Conservation (phyloP, 371 early-diverging fungal species). For the Mucor velutinosus region DNA sequence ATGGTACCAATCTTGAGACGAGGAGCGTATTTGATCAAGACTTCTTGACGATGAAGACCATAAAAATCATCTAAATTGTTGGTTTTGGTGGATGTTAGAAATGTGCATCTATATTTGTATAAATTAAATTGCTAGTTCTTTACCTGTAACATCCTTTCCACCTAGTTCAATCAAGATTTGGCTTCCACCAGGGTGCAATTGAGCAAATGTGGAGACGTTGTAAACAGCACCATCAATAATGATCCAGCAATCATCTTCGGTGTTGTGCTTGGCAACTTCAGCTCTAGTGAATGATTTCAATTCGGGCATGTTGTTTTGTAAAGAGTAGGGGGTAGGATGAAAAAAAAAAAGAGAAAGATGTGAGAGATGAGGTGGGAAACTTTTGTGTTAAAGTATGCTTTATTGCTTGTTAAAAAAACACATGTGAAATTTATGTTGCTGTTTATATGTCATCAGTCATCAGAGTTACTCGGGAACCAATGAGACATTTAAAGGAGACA, state of each 20-base stretch:
- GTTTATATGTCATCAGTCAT: conserved; percentile 11
- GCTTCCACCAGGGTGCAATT: conserved; percentile 91
- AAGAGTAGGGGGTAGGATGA: conserved; percentile 4
- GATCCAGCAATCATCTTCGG: conserved; percentile 87
- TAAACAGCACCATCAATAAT: conserved; percentile 85
- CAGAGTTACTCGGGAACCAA: neutral
- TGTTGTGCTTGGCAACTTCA: conserved; percentile 82
- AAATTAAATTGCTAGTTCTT: neutral
- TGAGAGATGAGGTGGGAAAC: neutral
- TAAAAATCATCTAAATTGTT: conserved; percentile 38
- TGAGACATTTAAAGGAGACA: neutral
- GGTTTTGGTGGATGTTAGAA: neutral
- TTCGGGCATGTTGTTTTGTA: conserved; percentile 33
- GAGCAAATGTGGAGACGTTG: conserved; percentile 85
- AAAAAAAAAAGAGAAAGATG: neutral
- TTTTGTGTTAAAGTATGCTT: neutral
- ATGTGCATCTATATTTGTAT: conserved; percentile 2
- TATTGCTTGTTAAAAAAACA: neutral
- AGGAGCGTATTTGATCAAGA: conserved; percentile 56
- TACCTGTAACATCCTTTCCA: conserved; percentile 82
- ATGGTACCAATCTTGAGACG: conserved; percentile 55
- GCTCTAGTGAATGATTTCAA: conserved; percentile 61
- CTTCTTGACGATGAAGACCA: conserved; percentile 70
- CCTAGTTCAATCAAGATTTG: conserved; percentile 64
- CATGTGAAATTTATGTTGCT: conserved; percentile 19